Percentiles rank a stretch among this genome's conserved stretches.
These are phyloP conservation scores for Pseudohalonectria lignicola DNA, from an alignment of 2,329 filamentous ascomycete genomes.

Conservation along the genomic window DNA sequence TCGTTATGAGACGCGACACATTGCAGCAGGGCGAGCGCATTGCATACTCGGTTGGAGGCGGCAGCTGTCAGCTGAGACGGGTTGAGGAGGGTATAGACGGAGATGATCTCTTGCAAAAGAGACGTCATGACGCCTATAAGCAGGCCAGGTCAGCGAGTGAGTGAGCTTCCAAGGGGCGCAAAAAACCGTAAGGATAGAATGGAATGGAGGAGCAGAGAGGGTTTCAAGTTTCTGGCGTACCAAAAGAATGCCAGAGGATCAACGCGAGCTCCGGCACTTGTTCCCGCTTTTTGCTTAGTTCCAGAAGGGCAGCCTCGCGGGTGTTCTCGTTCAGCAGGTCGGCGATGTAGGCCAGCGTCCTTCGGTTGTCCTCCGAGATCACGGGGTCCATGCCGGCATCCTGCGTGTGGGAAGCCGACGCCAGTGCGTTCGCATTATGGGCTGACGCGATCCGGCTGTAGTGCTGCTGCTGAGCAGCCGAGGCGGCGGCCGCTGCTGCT, in stretches of 20 bases:
- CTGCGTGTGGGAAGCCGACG: constrained; percentile 35
- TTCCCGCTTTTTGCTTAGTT: constrained; percentile 97
- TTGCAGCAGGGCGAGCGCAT: constrained; percentile 87
- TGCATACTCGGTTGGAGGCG: constrained; percentile 96
- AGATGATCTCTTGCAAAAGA: constrained; percentile 95
- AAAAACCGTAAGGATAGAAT: too few relatives aligned
- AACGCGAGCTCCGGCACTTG: constrained; percentile 93
- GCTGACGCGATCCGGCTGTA: constrained; percentile 61
- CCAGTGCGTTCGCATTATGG: constrained; percentile 43
- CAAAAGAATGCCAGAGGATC: constrained; percentile 97
- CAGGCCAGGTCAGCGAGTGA: too few relatives aligned
- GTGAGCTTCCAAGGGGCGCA: too few relatives aligned
- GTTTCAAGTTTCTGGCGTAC: too few relatives aligned
- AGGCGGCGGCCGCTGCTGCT: constrained; percentile 36
- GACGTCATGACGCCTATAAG: constrained; percentile 88
- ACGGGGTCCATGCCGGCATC: constrained; percentile 49
- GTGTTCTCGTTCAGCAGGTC: constrained; percentile 81
- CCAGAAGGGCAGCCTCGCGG: constrained; percentile 81
- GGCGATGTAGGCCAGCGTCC: constrained; percentile 87
- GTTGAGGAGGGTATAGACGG: constrained; percentile 92
- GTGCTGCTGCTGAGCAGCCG: constrained; percentile 45
- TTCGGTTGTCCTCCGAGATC: constrained; percentile 80
- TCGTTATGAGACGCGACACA: constrained; percentile 97
- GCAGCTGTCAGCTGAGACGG: constrained; percentile 94
- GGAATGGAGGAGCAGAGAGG: too few relatives aligned